Evolutionary conservation across 2,329 filamentous ascomycete genomes (phyloP), one percentile per base, ranked within the genome.

Genomic region (Diplodia sapinea): DNA sequence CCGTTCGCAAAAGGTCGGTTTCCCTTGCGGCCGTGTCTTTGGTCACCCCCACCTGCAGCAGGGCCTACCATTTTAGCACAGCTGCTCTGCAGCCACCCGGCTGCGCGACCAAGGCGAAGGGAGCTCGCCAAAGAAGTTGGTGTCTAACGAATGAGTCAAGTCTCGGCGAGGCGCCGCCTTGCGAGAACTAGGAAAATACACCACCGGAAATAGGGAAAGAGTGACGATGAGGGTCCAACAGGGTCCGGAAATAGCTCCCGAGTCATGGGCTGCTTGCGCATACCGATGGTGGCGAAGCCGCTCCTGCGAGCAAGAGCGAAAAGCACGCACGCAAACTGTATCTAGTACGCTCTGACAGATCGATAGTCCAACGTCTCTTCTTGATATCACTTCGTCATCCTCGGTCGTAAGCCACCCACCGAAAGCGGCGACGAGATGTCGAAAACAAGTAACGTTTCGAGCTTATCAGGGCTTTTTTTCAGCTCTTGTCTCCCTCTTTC

Each of bases 81-180:
- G 11, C 40, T 13, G 31, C 13, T 9, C 36, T 33, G 36, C 57
- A 49, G 40, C 57, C 57, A 61, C 40, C 38, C 57, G 57, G 40
- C 57, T 49, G 40, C 57, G 40, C 40, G 33, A n/a, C 57, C 57
- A 43, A 61, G 57, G 40, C 36, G 40, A 52, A 20, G 15, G 23
- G 20, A 26, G n/a, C n/a, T 36, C 40, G 17, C 40, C 40, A 47
- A 47, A 47, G 17, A 7, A 9, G 17, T 47, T n/a, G 15, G 40
- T 17, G 17, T 9, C 40, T n/a, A 3, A 9, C 17, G n/a, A 47
- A 8, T 9, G 40, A 7, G 40, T 47, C 40, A n/a, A 47, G 40
- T n/a, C 40, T 47, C 40, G 40, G 40, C 40, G 15, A 47, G 40
- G 40, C 7, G 40, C 40, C 40, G 17, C 40, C 17, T 5, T 2